Evolutionary conservation across 441 rosid species (phyloP).

Genomic region (Pelargonium fulgidum): DNA sequence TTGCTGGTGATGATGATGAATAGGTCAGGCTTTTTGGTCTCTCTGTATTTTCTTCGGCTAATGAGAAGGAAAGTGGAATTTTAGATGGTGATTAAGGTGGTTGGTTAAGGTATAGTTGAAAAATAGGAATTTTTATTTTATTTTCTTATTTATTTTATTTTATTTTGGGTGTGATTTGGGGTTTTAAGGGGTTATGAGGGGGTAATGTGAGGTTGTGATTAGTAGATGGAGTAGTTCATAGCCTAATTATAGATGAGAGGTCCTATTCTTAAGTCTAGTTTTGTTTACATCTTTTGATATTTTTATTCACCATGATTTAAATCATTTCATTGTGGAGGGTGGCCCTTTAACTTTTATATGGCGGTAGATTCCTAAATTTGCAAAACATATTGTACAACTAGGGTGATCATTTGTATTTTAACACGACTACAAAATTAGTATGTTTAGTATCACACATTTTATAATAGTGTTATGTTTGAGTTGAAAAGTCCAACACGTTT

Average conservation of each 20-base stretch:
- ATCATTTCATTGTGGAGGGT: no score
- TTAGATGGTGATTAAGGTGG: constrained; percentile 9
- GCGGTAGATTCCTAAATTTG: no score
- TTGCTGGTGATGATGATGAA: background rate
- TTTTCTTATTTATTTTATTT: background rate
- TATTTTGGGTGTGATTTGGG: background rate
- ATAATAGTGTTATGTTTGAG: no score
- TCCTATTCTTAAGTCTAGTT: background rate
- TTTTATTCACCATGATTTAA: no score
- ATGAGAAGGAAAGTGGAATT: no score
- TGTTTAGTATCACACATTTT: no score
- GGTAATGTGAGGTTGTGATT: constrained; percentile 11
- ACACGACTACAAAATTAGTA: no score
- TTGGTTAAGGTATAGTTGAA: constrained; percentile 38
- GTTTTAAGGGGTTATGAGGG: background rate
- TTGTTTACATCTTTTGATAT: no score
- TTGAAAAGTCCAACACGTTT: no score
- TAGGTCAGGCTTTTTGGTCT: background rate
- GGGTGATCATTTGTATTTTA: no score
- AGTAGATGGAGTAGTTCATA: constrained; percentile 11
- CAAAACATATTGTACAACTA: no score
- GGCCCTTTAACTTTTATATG: no score
- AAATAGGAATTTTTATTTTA: background rate
- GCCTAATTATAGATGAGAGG: constrained; percentile 33
- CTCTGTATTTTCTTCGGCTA: background rate